Percentiles rank a stretch among this genome's conserved stretches.
These are phyloP conservation scores for Anisogramma anomala DNA, from an alignment of 2,329 filamentous ascomycete species.

Conservation along the genomic window DNA sequence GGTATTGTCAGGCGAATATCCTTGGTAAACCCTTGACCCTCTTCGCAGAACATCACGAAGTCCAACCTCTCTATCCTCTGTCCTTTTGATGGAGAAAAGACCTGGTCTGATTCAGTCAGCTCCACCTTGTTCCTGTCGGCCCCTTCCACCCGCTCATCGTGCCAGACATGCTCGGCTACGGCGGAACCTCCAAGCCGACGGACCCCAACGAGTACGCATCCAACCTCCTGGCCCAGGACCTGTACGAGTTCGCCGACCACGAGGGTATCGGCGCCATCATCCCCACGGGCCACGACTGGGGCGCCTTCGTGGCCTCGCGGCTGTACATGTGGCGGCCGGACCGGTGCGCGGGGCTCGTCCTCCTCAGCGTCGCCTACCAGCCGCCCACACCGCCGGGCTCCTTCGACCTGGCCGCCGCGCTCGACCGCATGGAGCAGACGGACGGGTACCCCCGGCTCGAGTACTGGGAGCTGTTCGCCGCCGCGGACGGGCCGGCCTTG, in stretches of 20 bases:
- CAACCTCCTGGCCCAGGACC: constrained; percentile 24
- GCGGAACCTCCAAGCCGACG: constrained; percentile 18
- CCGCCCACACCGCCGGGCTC: constrained; percentile 19
- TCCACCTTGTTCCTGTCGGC: no score
- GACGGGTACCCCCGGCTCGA: constrained; percentile 27
- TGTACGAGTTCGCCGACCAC: constrained; percentile 28
- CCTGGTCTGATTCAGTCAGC: no score
- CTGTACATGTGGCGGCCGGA: constrained; percentile 30
- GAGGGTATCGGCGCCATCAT: constrained; percentile 26
- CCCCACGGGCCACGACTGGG: constrained; percentile 39
- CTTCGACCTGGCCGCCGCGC: constrained; percentile 27
- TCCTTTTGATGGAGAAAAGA: no score
- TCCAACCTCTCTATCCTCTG: no score
- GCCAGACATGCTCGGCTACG: constrained; percentile 23
- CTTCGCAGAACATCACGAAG: no score
- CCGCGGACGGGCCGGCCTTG: constrained; percentile 26
- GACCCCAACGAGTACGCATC: constrained; percentile 2
- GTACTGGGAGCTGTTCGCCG: constrained; percentile 36
- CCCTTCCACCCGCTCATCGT: constrained; percentile 19
- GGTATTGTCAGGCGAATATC: no score
- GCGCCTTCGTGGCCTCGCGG: constrained; percentile 27
- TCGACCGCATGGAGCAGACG: constrained; percentile 21
- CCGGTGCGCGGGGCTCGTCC: constrained; percentile 28
- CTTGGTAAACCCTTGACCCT: no score
- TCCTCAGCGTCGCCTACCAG: constrained; percentile 32